phyloP scores from a whole-genome alignment of 257 asterid genomes.

The Euphrasia confusa region DNA sequence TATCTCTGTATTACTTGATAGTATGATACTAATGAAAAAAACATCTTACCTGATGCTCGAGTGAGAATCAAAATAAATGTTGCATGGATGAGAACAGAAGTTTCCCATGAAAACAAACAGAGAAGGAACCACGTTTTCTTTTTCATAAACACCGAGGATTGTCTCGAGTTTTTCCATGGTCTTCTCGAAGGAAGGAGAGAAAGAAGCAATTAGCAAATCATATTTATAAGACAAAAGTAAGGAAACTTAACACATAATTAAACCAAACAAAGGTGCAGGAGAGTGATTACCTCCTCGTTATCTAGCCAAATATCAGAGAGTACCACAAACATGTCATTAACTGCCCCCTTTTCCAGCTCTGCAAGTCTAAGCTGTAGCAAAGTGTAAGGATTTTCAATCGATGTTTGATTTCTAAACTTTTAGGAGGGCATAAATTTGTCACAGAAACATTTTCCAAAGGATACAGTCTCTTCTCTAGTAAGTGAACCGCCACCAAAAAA shows the following conservation, averaged over 20 bases:
- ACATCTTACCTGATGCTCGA: conserved; percentile 63
- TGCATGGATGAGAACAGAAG: conserved; percentile 88
- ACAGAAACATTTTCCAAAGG: conserved; percentile 35
- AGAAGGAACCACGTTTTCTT: conserved; percentile 77
- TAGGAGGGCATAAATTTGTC: conserved; percentile 11
- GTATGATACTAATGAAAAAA: conserved; percentile 26
- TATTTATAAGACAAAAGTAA: conserved; percentile 20
- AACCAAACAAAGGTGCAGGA: conserved; percentile 12
- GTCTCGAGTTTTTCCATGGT: conserved; percentile 74
- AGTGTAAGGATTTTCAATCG: conserved; percentile 37
- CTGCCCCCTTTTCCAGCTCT: conserved; percentile 82
- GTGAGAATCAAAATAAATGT: conserved; percentile 77
- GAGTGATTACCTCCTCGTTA: conserved; percentile 56
- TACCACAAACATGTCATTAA: conserved; percentile 90
- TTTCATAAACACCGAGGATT: conserved; percentile 76
- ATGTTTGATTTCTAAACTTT: conserved; percentile 2
- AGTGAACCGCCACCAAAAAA: conserved; percentile 84
- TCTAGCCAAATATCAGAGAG: conserved; percentile 94
- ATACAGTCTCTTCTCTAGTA: conserved; percentile 88
- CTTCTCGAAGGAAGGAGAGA: conserved; percentile 61
- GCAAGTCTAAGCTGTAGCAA: conserved; percentile 58
- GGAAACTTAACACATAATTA: conserved; percentile 13
- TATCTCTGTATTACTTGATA: conserved; percentile 18
- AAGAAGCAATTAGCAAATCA: conserved; percentile 37
- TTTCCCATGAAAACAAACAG: conserved; percentile 97